Percentiles rank a stretch among this genome's conserved stretches.
Conservation (phyloP, 2,329 filamentous ascomycete species). For the Pseudocercospora crystallina region DNA sequence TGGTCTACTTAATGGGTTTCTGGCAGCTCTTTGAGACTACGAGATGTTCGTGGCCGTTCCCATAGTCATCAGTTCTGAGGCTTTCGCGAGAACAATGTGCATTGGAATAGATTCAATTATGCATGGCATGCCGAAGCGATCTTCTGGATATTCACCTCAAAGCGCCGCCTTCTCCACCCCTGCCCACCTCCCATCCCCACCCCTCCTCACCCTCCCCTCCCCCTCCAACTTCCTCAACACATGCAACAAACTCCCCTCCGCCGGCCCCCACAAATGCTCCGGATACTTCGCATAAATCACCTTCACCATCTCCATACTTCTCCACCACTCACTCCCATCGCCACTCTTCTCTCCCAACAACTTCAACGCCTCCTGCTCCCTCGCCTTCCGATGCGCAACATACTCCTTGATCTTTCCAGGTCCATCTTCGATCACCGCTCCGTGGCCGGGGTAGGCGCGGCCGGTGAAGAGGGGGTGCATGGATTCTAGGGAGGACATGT, state of each 20-base stretch:
- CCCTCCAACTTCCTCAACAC: constrained; percentile 74
- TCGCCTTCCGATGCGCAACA: constrained; percentile 73
- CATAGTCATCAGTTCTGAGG: no score
- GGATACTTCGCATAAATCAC: constrained; percentile 80
- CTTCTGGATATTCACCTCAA: no score
- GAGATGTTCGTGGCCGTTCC: no score
- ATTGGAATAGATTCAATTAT: no score
- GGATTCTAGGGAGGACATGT: constrained; percentile 65
- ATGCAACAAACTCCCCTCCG: constrained; percentile 72
- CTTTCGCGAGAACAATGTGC: no score
- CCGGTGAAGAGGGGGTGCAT: constrained; percentile 68
- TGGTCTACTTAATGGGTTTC: no score
- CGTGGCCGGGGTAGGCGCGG: constrained; percentile 84
- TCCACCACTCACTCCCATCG: constrained; percentile 52
- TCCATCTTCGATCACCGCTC: constrained; percentile 72
- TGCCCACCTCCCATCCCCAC: constrained; percentile 38
- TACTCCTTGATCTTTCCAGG: constrained; percentile 75
- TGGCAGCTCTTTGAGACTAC: no score
- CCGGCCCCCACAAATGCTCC: constrained; percentile 71
- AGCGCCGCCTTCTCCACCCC: constrained; percentile 23
- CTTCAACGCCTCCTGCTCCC: constrained; percentile 75
- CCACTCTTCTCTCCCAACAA: constrained; percentile 49
- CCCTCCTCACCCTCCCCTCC: constrained; percentile 65
- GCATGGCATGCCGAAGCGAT: no score
- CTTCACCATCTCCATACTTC: constrained; percentile 79